Percentiles rank a stretch among this genome's conserved stretches.
phyloP scores from a whole-genome alignment of 2,329 filamentous ascomycete species.

The Trichoderma brevicompactum region DNA sequence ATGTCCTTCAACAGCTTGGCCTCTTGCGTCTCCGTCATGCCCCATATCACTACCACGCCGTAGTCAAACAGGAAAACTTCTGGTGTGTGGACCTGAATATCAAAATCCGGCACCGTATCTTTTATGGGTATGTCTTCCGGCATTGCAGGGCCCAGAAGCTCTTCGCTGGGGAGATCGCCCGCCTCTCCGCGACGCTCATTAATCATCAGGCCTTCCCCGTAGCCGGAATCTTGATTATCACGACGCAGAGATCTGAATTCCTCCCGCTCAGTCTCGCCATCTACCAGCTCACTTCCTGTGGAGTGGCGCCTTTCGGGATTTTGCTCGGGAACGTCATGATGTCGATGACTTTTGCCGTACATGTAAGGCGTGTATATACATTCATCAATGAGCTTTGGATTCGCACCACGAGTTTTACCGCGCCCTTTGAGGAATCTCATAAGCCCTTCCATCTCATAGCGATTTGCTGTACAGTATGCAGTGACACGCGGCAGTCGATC shows the following conservation, averaged over 20 bases:
- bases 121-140: slow-evolving; percentile 47
- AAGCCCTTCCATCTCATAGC: slow-evolving; percentile 86
- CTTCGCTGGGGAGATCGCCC: slow-evolving; percentile 38
- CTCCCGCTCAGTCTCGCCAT: slow-evolving; percentile 46
- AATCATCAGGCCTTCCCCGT: slow-evolving; percentile 38
- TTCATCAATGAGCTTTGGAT: slow-evolving; percentile 93
- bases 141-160: slow-evolving; percentile 42
- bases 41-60: slow-evolving; percentile 97
- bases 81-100: slow-evolving; percentile 86
- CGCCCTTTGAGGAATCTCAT: slow-evolving; percentile 91
- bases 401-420: slow-evolving; percentile 74
- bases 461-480: slow-evolving; percentile 93
- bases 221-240: slow-evolving; percentile 41
- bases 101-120: slow-evolving; percentile 69
- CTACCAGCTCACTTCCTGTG: slow-evolving; percentile 67
- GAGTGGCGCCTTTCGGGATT: slow-evolving; percentile 72
- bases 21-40: slow-evolving; percentile 90
- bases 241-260: slow-evolving; percentile 66
- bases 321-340: slow-evolving; percentile 41
- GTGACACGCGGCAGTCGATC: slow-evolving; percentile 87
- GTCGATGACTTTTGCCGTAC: slow-evolving; percentile 58
- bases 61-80: slow-evolving; percentile 98
- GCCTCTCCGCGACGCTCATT: slow-evolving; percentile 36
- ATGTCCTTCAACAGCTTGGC: slow-evolving; percentile 91
- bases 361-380: slow-evolving; percentile 96